phyloP scores from a whole-genome alignment of 1,284 basidiomycete species.

The Ustilago xerochloae region DNA sequence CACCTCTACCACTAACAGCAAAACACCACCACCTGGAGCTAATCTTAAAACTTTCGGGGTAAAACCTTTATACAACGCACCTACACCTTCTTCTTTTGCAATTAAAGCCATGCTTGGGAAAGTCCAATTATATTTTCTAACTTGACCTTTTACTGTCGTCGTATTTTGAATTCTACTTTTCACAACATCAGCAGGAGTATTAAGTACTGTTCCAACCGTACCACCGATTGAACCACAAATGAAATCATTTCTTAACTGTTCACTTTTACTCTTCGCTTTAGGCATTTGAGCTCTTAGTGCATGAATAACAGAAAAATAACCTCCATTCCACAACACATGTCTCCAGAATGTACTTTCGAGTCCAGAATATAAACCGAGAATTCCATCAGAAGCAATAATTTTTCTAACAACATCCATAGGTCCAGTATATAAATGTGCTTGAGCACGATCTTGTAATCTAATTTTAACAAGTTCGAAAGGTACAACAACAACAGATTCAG shows the following conservation, averaged over 20 bases:
- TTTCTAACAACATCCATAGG: slow-evolving; percentile 93
- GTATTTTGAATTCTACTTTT: slow-evolving; percentile 93
- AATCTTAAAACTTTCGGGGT: slow-evolving; percentile 76
- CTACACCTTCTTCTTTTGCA: slow-evolving; percentile 87
- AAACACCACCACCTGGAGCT: slow-evolving; percentile 92
- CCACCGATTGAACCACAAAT: slow-evolving; percentile 89
- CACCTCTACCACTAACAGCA: slow-evolving; percentile 75
- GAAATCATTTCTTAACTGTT: slow-evolving; percentile 88
- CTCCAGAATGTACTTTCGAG: slow-evolving; percentile 63
- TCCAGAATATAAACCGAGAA: slow-evolving; percentile 79
- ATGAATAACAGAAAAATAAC: slow-evolving; percentile 77
- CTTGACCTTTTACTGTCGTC: slow-evolving; percentile 69
- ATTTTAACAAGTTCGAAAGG: slow-evolving; percentile 98
- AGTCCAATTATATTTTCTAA: slow-evolving; percentile 87
- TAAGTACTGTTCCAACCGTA: slow-evolving; percentile 81
- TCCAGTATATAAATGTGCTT: slow-evolving; percentile 86
- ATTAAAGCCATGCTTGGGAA: slow-evolving; percentile 77
- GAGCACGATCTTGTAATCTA: slow-evolving; percentile 83
- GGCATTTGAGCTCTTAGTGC: slow-evolving; percentile 83
- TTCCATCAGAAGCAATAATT: slow-evolving; percentile 86
- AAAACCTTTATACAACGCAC: slow-evolving; percentile 94
- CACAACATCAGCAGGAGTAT: slow-evolving; percentile 89
- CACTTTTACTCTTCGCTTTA: slow-evolving; percentile 76
- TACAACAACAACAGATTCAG: slow-evolving; percentile 92
- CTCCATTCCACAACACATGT: slow-evolving; percentile 74